Base-by-base conservation (phyloP, 208 protist species). In the Lotmaria passim region DNA sequence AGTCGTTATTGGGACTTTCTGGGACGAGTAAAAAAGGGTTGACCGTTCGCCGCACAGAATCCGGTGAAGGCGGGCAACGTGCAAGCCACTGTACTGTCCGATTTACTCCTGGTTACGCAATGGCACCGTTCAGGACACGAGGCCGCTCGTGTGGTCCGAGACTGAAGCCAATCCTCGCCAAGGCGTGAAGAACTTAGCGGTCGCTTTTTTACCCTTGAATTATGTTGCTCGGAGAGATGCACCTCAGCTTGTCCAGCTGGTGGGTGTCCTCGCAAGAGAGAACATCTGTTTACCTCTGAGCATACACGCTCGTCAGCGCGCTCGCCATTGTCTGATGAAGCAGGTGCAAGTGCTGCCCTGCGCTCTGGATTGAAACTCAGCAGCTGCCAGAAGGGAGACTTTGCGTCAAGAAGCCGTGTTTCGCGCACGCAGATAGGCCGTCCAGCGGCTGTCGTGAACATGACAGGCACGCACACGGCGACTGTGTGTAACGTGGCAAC, bases 361-460 rank as follows among this genome's bases (percentile, higher is more conserved):
- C 57, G 50, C 67, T 69, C 33, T 21, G 75, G 69, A 33, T 52
- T 7, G 21, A 83, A 70, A 14, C 60, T 41, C 23, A 89, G 68
- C 3, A 91, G 44, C 8, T 57, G 60, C 78, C 79, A 86, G 55
- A 89, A 89, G 14, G 84, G 60, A 3, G 79, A 88, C 17, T 47
- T 63, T 0, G 48, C 60, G 8, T 23, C 31, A 26, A 93, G 60
- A n/a, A 21, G 10, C 11, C 85, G 80, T 31, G 23, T 15, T 38
- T 90, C 85, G 3, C 84, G 72, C 38, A 93, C 55, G 52, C 85
- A 93, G 50, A 93, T 85, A 2, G 69, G 48, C 10, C 80, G 73
- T 4, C 87, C 87, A 33, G 74, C 75, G 3, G 82, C 81, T 4
- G 79, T 87, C 21, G 85, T 90, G 62, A 93, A 93, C 57, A 79